Conservation (phyloP, 352 stramenopile genomes). For the Globisporangium canariense region DNA sequence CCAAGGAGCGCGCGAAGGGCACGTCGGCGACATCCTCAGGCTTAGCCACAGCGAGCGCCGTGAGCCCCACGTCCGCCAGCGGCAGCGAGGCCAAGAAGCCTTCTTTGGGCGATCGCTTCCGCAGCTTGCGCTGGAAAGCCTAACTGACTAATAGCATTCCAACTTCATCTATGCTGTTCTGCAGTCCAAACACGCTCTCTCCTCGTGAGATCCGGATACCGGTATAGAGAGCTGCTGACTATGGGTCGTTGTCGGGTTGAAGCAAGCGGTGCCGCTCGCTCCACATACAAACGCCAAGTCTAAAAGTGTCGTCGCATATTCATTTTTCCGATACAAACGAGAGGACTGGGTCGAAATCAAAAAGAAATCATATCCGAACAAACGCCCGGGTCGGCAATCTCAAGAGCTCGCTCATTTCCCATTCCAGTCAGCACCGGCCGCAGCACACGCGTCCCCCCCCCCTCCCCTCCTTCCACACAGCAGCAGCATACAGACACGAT, state of each 20-base stretch:
- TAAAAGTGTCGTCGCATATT: too few species aligned
- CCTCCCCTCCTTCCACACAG: too few species aligned
- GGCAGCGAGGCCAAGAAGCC: conserved; percentile 18
- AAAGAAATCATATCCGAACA: background rate
- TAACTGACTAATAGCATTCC: background rate
- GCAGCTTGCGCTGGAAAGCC: conserved; percentile 31
- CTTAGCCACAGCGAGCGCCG: background rate
- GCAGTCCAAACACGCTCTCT: background rate
- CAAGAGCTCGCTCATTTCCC: background rate
- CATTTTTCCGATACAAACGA: too few species aligned
- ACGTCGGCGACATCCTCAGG: background rate
- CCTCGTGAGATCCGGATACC: background rate
- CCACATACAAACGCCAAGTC: conserved; percentile 10
- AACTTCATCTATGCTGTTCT: conserved; percentile 2
- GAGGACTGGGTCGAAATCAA: too few species aligned
- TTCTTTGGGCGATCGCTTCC: conserved; percentile 30
- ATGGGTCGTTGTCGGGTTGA: conserved; percentile 11
- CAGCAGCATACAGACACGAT: conserved; percentile 23
- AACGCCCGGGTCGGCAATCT: background rate
- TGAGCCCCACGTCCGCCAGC: background rate
- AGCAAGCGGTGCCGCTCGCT: conserved; percentile 2
- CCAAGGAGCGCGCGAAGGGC: conserved; percentile 10
- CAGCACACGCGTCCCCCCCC: background rate
- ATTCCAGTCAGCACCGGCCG: too few species aligned
- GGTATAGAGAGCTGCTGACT: conserved; percentile 2